phyloP scores from a whole-genome alignment of 1,284 basidiomycete genomes.

The Ceratobasidium sp. region DNA sequence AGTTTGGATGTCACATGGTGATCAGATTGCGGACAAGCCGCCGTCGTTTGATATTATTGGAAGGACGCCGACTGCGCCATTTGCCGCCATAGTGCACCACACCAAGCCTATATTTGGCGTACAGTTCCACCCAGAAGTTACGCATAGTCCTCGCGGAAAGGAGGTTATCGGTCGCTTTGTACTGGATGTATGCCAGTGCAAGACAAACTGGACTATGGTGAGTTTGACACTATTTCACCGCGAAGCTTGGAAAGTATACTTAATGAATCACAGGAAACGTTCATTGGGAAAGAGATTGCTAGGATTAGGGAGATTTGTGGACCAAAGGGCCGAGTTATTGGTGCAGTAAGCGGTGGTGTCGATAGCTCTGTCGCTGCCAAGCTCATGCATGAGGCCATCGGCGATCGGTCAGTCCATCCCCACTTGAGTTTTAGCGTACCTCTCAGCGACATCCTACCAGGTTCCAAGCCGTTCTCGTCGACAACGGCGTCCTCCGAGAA shows the following conservation, averaged over 20 bases:
- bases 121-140: slow-evolving; percentile 99
- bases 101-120: slow-evolving; percentile 94
- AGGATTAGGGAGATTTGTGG: slow-evolving; percentile 97
- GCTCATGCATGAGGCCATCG: slow-evolving; percentile 99
- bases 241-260: not conserved
- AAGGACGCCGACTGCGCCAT: slow-evolving; percentile 89
- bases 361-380: slow-evolving; percentile 99
- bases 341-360: slow-evolving; percentile 97
- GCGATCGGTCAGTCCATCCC: slow-evolving; percentile 77
- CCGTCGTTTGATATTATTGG: slow-evolving; percentile 91
- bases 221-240: slow-evolving; percentile 49
- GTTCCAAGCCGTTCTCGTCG: slow-evolving; percentile 99
- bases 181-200: slow-evolving; percentile 86
- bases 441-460: slow-evolving; percentile 60
- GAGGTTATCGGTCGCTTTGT: slow-evolving; percentile 94
- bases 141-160: slow-evolving; percentile 92
- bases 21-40: slow-evolving; percentile 89
- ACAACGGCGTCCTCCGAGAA: slow-evolving; percentile 95
- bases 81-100: slow-evolving; percentile 93
- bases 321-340: slow-evolving; percentile 94
- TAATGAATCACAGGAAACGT: slow-evolving; percentile 79
- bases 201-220: slow-evolving; percentile 95
- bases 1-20: slow-evolving; percentile 99
- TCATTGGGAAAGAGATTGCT: slow-evolving; percentile 97
- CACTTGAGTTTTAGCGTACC: not conserved